These are phyloP conservation scores for Setomelanomma holmii DNA, from an alignment of 2,329 filamentous ascomycete species.

Conservation along the genomic window DNA sequence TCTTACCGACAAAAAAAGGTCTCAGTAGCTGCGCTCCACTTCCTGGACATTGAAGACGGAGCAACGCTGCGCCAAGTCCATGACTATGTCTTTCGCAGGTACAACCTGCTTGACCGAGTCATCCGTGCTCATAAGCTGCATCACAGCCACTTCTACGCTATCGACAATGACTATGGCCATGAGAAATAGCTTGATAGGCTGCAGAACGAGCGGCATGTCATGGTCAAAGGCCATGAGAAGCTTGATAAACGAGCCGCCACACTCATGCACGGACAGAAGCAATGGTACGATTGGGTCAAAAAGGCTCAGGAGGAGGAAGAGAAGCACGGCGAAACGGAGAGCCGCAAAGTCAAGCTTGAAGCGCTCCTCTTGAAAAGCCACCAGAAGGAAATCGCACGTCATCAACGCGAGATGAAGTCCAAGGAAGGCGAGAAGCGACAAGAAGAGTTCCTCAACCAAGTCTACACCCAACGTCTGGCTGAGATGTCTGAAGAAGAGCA, in stretches of 20 bases:
- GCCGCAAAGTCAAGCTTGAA: constrained; percentile 58
- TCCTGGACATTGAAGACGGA: constrained; percentile 50
- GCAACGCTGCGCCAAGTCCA: constrained; percentile 49
- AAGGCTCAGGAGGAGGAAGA: constrained; percentile 57
- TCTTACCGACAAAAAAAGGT: constrained; percentile 42
- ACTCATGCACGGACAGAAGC: constrained; percentile 55
- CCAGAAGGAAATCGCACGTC: constrained; percentile 53
- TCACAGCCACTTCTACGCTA: constrained; percentile 53
- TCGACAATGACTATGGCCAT: constrained; percentile 54
- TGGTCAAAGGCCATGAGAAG: constrained; percentile 51
- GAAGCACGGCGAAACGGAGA: constrained; percentile 55
- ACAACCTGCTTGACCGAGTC: constrained; percentile 50
- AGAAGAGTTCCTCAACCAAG: constrained; percentile 54
- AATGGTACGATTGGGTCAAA: constrained; percentile 59
- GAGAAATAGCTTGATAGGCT: constrained; percentile 51
- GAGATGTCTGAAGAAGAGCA: constrained; percentile 48
- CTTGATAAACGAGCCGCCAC: constrained; percentile 53
- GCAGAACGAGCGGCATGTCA: constrained; percentile 47
- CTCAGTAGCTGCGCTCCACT: constrained; percentile 51
- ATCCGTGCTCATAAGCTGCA: constrained; percentile 53
- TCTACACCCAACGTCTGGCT: constrained; percentile 51
- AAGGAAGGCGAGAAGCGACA: constrained; percentile 54
- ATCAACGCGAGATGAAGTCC: constrained; percentile 47
- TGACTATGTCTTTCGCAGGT: constrained; percentile 50
- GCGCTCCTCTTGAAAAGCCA: constrained; percentile 58